These are phyloP conservation scores for Biscogniauxia mediterranea DNA, from an alignment of 2,329 filamentous ascomycete species.

Conservation along the genomic window DNA sequence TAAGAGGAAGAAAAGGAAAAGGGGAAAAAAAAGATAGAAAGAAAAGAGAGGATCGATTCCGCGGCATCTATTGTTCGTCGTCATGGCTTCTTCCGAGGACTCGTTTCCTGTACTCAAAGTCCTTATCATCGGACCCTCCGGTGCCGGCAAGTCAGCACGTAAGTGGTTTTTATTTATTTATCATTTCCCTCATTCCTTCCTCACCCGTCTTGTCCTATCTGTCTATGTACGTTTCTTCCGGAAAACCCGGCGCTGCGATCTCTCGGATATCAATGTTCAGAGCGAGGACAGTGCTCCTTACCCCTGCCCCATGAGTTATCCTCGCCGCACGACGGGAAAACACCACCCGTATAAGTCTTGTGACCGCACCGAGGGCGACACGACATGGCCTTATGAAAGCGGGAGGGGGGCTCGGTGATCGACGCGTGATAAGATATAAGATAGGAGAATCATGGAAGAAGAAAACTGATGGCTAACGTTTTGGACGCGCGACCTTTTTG, in stretches of 20 bases:
- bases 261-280: no score
- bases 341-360: no score
- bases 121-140: constrained; percentile 54
- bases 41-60: no score
- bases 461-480: not conserved
- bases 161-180: constrained; percentile 26
- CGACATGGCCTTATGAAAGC: no score
- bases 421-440: not conserved
- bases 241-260: no score
- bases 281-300: no score
- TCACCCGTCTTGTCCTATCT: not conserved
- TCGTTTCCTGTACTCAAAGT: constrained; percentile 51
- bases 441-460: not conserved
- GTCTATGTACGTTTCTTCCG: not conserved
- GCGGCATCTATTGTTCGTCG: not conserved
- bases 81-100: constrained; percentile 45
- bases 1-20: no score
- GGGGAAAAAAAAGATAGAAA: no score
- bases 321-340: no score
- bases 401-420: no score
- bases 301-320: no score
- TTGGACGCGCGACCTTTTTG: not conserved
- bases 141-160: constrained; percentile 56
- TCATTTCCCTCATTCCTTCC: not conserved
- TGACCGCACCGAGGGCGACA: no score